phyloP scores from a whole-genome alignment of 73 alveolate species.

The Urostyla sp. region DNA sequence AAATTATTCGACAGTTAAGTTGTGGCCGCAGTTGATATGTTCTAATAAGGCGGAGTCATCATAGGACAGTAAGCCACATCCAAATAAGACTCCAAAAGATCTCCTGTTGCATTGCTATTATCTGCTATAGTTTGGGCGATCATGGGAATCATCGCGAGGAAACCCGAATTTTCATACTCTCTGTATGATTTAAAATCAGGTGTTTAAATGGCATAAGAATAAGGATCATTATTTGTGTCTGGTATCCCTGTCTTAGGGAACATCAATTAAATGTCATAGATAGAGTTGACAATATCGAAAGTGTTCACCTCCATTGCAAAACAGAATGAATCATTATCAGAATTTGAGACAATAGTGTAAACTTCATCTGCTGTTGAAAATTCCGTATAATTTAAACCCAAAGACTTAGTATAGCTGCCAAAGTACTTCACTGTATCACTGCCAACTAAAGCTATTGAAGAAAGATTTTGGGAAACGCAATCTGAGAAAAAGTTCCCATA shows the following conservation, averaged over 20 bases:
- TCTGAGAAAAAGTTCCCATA: too few relatives aligned
- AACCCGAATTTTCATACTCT: constrained; percentile 13
- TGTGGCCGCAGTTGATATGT: constrained; percentile 4
- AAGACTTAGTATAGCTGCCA: too few relatives aligned
- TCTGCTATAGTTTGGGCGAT: not conserved
- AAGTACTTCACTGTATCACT: too few relatives aligned
- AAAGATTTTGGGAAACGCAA: too few relatives aligned
- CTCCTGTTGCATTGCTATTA: not conserved
- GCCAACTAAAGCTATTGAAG: too few relatives aligned
- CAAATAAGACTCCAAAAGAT: not conserved
- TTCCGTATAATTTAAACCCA: not conserved
- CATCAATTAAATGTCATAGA: constrained; percentile 18
- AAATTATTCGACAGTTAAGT: constrained; percentile 35
- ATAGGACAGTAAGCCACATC: constrained; percentile 48
- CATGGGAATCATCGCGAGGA: not conserved
- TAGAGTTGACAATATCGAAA: constrained; percentile 11
- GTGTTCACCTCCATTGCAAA: constrained; percentile 19
- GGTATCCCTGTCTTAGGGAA: constrained; percentile 15
- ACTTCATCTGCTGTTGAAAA: not conserved
- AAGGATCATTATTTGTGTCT: constrained; percentile 38
- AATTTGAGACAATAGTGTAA: not conserved
- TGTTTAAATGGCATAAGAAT: constrained; percentile 10
- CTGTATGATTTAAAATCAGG: constrained; percentile 2
- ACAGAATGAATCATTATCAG: constrained; percentile 8
- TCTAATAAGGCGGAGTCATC: constrained; percentile 25